These are phyloP conservation scores for Phytophthora foliorum DNA, from an alignment of 352 stramenopile species.

Conservation along the genomic window DNA sequence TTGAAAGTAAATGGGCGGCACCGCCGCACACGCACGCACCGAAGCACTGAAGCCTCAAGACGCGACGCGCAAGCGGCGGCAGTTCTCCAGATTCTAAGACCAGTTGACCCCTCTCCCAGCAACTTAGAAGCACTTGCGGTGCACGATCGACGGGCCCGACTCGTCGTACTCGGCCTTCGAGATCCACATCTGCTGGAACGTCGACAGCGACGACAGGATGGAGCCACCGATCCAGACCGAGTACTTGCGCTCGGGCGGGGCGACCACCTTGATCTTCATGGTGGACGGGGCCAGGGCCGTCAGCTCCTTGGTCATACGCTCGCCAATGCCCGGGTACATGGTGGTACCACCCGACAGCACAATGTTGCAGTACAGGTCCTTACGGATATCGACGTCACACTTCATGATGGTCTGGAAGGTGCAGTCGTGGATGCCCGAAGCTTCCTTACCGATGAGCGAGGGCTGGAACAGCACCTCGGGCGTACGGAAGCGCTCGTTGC, in stretches of 20 bases:
- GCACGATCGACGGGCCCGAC: conserved; percentile 96
- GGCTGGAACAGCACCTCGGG: conserved; percentile 97
- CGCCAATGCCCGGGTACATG: conserved; percentile 96
- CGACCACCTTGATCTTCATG: conserved; percentile 98
- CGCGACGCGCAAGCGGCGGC: background rate
- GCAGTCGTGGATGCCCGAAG: conserved; percentile 84
- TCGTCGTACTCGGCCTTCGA: conserved; percentile 98
- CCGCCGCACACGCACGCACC: background rate
- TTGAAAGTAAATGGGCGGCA: conserved; percentile 28
- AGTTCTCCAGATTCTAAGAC: conserved; percentile 41
- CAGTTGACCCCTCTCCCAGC: conserved; percentile 26
- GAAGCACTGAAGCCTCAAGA: conserved; percentile 9
- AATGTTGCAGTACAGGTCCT: conserved; percentile 97
- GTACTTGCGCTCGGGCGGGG: conserved; percentile 95
- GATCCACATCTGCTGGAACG: conserved; percentile 99
- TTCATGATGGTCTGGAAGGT: conserved; percentile 90
- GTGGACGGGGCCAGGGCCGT: conserved; percentile 88
- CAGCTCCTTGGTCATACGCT: conserved; percentile 96
- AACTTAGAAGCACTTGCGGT: conserved; percentile 96
- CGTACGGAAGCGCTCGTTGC: conserved; percentile 96
- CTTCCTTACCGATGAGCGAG: conserved; percentile 93
- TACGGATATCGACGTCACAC: conserved; percentile 93
- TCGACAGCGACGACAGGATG: conserved; percentile 97
- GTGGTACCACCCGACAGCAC: conserved; percentile 97
- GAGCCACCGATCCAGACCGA: conserved; percentile 98